Base-by-base conservation (phyloP, 805 yeast species). In the Saccharomycopsis sp. region DNA sequence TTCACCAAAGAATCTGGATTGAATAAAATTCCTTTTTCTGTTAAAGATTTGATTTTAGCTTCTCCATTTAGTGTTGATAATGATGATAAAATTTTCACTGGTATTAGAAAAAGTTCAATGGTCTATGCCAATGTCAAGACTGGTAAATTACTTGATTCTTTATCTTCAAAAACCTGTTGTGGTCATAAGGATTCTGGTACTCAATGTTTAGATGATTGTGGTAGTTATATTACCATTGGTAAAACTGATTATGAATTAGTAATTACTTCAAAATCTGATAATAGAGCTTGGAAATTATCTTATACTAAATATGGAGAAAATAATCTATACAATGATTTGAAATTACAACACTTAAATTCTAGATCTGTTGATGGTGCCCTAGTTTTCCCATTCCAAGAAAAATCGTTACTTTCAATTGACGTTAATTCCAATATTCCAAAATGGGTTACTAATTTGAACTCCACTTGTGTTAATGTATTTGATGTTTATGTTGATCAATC, bases 231-330 rank as follows among this genome's bases (percentile, higher is more conserved):
- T 4, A 63, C 76, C 51, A 58, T 83, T 3, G 94, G 94, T 0
- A 79, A 74, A 55, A 77, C 88, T 0, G 75, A 76, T 0, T 83
- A 78, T 53, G 82, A 79, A 49, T 62, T 83, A 31, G 65, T 76
- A 0, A 89, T 92, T n/a, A 80, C 86, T 54, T 78, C 92, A 2
- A 74, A 70, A 50, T 38, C 42, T 6, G 70, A 74, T 45, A 74
- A 75, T 45, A 62, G 79, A 0, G 72, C 78, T 2, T 88, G 96
- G 45, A 83, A 86, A 52, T 83, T 92, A 14, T 77, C 88, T 0
- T 87, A 81, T 54, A 69, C 94, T 1, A 70, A 79, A 28, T 92
- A 96, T 96, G 94, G 92, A 8, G 94, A 95, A 34, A 89, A 89
- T 57, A 77, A 84, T 49, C 63, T 87, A 39, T 95, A 63, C 61